Percentiles rank a stretch among this genome's conserved stretches.
Evolutionary conservation across 2,329 filamentous ascomycete species (phyloP).

Genomic region (Fusarium avenaceum): DNA sequence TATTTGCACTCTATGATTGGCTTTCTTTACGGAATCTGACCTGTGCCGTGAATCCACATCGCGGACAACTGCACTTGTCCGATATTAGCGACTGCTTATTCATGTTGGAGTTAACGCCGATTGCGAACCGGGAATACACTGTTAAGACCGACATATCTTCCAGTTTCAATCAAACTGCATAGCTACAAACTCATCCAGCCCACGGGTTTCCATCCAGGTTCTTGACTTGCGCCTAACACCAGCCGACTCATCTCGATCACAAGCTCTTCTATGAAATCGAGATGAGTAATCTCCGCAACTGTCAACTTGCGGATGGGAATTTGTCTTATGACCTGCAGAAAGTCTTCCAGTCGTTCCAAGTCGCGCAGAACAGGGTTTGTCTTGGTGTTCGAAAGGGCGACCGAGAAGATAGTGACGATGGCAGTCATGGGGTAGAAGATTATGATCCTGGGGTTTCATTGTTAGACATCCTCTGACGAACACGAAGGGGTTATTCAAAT

Average conservation of each 20-base stretch:
- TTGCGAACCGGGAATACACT: slow-evolving; percentile 13
- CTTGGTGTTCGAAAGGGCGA: neutral
- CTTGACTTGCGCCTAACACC: neutral
- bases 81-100: neutral
- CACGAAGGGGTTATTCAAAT: no score
- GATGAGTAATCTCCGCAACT: neutral
- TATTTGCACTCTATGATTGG: neutral
- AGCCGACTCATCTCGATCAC: neutral
- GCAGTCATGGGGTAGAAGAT: slow-evolving; percentile 21
- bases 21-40: neutral
- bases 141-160: slow-evolving; percentile 1
- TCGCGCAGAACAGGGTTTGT: neutral
- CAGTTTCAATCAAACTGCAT: neutral
- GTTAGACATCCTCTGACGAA: neutral
- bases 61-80: slow-evolving; percentile 28
- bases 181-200: neutral
- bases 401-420: neutral
- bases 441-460: neutral
- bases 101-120: neutral
- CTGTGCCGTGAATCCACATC: neutral
- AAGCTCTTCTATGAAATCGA: neutral
- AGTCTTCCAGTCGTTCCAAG: neutral
- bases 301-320: slow-evolving; percentile 9
- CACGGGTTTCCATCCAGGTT: neutral
- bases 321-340: neutral